phyloP scores from a whole-genome alignment of 2,329 filamentous ascomycete genomes.

The Alternaria angustiovoidea region DNA sequence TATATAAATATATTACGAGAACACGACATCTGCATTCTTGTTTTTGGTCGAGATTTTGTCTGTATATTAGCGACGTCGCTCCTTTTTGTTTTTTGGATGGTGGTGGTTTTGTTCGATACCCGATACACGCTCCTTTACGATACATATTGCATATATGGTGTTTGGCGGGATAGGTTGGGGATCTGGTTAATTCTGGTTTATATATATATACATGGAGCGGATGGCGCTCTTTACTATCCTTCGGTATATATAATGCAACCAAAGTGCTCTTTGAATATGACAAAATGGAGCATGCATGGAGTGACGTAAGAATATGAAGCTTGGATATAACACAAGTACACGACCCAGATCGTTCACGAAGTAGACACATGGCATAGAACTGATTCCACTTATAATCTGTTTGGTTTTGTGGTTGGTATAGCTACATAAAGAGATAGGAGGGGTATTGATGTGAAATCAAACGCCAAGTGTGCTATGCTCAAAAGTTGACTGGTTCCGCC shows the following conservation, averaged over 20 bases:
- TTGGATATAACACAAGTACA: no score
- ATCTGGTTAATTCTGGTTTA: not conserved
- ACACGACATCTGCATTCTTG: not conserved
- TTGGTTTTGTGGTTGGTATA: not conserved
- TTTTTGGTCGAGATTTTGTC: not conserved
- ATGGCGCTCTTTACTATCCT: conserved; percentile 8
- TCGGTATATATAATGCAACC: conserved; percentile 1
- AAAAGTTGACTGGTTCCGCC: not conserved
- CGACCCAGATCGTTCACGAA: not conserved
- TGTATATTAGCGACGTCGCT: not conserved
- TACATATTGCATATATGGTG: not conserved
- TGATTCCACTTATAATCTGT: rapidly evolving
- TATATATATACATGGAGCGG: not conserved
- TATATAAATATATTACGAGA: not conserved
- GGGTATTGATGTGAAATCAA: conserved; percentile 8
- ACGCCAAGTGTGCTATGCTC: conserved; percentile 2
- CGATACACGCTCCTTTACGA: conserved; percentile 2
- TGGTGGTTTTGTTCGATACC: not conserved
- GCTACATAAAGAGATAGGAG: not conserved
- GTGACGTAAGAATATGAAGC: rapidly evolving
- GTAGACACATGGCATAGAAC: not conserved
- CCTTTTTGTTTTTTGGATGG: no score
- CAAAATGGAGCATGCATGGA: rapidly evolving
- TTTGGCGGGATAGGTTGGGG: not conserved
- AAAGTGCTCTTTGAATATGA: not conserved